Conservation (phyloP, 2,329 filamentous ascomycete genomes). For the Colletotrichum lentis region DNA sequence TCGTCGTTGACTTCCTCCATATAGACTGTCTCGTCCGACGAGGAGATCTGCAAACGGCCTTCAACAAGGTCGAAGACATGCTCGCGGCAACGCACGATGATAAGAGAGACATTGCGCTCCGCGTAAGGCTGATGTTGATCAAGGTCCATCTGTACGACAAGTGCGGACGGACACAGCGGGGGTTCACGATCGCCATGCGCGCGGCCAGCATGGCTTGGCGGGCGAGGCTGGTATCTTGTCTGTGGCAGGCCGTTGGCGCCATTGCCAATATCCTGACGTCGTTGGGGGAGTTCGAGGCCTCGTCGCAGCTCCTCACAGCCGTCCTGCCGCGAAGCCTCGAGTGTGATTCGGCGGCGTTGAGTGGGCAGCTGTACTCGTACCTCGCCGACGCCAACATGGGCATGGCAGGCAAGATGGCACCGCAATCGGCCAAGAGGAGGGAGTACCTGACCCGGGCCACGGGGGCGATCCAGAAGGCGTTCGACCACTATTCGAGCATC, state of each 20-base stretch:
- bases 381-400: conserved; percentile 84
- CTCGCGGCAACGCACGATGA: conserved; percentile 54
- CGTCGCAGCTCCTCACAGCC: conserved; percentile 69
- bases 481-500: conserved; percentile 69
- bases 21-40: conserved; percentile 60
- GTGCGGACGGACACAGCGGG: conserved; percentile 74
- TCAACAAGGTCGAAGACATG: conserved; percentile 57
- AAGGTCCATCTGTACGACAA: conserved; percentile 76
- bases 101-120: conserved; percentile 66
- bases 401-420: conserved; percentile 65
- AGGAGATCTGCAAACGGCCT: conserved; percentile 58
- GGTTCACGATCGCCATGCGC: conserved; percentile 78
- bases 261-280: conserved; percentile 74
- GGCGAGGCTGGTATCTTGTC: conserved; percentile 69
- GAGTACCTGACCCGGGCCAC: conserved; percentile 67
- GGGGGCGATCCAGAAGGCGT: conserved; percentile 69
- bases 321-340: conserved; percentile 81
- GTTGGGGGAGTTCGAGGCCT: conserved; percentile 74
- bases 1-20: conserved; percentile 60
- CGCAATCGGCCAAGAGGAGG: conserved; percentile 56
- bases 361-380: conserved; percentile 72
- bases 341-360: conserved; percentile 68
- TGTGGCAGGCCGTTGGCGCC: conserved; percentile 77
- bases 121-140: conserved; percentile 74
- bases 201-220: conserved; percentile 78